These are phyloP conservation scores for Trichoderma sp. DNA, from an alignment of 2,329 filamentous ascomycete species.

Conservation along the genomic window DNA sequence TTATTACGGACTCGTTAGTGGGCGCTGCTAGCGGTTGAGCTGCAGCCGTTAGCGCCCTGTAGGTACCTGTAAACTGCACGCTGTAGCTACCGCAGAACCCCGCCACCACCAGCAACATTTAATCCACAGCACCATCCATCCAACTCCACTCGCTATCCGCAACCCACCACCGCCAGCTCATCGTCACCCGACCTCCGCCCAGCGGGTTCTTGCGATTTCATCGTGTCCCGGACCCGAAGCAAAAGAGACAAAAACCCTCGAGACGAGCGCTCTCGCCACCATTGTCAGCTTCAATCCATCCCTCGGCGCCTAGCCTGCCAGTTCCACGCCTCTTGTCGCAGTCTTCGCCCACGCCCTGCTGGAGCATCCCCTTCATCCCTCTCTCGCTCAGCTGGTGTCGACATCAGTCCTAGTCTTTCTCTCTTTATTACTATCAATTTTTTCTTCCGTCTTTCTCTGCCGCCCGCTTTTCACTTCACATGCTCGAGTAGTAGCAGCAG, in stretches of 20 bases:
- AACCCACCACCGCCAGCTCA: slow-evolving; percentile 15
- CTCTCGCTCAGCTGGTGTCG: not conserved
- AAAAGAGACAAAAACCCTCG: slow-evolving; percentile 4
- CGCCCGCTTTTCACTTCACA: not conserved
- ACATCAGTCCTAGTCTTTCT: not conserved
- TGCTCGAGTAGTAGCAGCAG: not conserved
- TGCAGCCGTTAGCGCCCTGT: not conserved
- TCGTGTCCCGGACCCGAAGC: not conserved
- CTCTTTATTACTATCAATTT: not conserved
- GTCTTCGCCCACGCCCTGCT: not conserved
- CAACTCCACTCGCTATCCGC: not conserved
- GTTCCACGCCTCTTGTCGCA: not conserved
- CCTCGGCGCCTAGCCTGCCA: not conserved
- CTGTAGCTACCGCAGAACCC: slow-evolving; percentile 1
- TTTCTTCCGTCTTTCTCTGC: not conserved
- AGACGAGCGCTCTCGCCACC: not conserved
- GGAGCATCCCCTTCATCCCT: not conserved
- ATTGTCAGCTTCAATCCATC: not conserved
- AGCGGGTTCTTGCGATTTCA: not conserved
- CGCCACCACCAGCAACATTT: slow-evolving; percentile 8
- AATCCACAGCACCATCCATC: not conserved
- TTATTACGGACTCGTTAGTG: not conserved
- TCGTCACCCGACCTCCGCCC: slow-evolving; percentile 17
- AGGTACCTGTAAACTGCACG: not conserved
- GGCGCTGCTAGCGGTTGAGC: not conserved